phyloP scores from a whole-genome alignment of 2,329 filamentous ascomycete species.

The Botrytis porri region DNA sequence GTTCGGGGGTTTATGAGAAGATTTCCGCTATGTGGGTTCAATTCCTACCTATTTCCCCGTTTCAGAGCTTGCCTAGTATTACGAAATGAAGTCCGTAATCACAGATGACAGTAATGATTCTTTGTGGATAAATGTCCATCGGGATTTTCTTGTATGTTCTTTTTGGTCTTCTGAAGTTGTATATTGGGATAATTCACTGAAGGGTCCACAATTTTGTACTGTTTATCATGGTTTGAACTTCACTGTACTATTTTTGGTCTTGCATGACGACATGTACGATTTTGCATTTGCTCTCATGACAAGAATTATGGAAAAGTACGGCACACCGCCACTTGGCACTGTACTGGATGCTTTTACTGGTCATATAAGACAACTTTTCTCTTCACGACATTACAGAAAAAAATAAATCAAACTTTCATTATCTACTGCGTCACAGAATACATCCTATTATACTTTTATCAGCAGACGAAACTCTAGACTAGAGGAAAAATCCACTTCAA shows the following conservation, averaged over 20 bases:
- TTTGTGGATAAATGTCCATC: not conserved
- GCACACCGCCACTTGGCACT: not conserved
- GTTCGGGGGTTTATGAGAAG: not conserved
- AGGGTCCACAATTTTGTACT: not conserved
- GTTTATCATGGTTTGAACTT: no score
- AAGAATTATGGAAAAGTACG: not conserved
- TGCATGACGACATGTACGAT: not conserved
- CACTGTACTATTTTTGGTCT: no score
- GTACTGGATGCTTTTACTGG: not conserved
- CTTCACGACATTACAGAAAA: not conserved
- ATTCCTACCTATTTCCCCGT: not conserved
- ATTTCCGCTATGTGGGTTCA: not conserved
- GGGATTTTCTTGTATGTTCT: not conserved
- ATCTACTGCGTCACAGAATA: not conserved
- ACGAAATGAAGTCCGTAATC: not conserved
- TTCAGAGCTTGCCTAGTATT: not conserved
- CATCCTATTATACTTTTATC: rapidly evolving
- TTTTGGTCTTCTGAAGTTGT: rapidly evolving
- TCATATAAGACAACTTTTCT: not conserved
- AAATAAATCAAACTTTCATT: not conserved
- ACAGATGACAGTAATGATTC: not conserved
- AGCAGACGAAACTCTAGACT: not conserved
- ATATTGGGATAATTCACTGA: not conserved
- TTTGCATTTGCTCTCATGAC: no score
- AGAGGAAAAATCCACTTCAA: not conserved